These are phyloP conservation scores for Penicillium capsulatum DNA, from an alignment of 2,329 filamentous ascomycete genomes.

Conservation along the genomic window DNA sequence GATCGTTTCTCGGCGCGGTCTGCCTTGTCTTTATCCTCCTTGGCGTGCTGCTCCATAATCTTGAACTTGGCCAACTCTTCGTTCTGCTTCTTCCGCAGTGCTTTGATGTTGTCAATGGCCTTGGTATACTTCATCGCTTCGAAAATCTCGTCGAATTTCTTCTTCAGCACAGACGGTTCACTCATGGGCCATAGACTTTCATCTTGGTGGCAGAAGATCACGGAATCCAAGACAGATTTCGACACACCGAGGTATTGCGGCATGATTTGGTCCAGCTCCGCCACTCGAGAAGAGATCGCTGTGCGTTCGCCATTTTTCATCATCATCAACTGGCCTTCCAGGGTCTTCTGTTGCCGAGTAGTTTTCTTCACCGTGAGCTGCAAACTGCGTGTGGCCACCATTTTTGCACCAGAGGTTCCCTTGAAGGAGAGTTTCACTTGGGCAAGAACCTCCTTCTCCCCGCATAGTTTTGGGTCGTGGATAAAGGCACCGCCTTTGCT, in stretches of 20 bases:
- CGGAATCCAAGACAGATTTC: constrained; percentile 81
- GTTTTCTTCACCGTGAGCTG: constrained; percentile 84
- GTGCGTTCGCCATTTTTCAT: constrained; percentile 74
- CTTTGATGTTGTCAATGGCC: constrained; percentile 90
- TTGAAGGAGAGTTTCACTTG: constrained; percentile 88
- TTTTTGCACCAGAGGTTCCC: constrained; percentile 69
- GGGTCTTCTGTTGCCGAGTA: constrained; percentile 69
- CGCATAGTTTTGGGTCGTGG: constrained; percentile 84
- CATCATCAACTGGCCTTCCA: constrained; percentile 75
- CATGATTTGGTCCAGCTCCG: constrained; percentile 77
- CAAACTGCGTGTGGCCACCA: constrained; percentile 78
- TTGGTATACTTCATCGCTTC: constrained; percentile 96
- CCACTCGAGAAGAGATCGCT: constrained; percentile 72
- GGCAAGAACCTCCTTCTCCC: constrained; percentile 82
- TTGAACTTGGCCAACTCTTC: constrained; percentile 69
- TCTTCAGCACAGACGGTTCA: constrained; percentile 79
- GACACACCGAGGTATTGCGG: constrained; percentile 85
- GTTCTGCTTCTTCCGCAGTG: constrained; percentile 75
- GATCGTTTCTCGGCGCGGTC: constrained; percentile 65
- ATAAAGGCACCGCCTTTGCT: constrained; percentile 87
- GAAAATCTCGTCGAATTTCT: constrained; percentile 95
- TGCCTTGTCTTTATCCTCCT: constrained; percentile 78
- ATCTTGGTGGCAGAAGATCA: constrained; percentile 98
- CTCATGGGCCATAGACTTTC: constrained; percentile 97
- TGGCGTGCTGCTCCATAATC: constrained; percentile 70